phyloP scores from a whole-genome alignment of 164 flowering plant species.

The Umbilicus rupestris region DNA sequence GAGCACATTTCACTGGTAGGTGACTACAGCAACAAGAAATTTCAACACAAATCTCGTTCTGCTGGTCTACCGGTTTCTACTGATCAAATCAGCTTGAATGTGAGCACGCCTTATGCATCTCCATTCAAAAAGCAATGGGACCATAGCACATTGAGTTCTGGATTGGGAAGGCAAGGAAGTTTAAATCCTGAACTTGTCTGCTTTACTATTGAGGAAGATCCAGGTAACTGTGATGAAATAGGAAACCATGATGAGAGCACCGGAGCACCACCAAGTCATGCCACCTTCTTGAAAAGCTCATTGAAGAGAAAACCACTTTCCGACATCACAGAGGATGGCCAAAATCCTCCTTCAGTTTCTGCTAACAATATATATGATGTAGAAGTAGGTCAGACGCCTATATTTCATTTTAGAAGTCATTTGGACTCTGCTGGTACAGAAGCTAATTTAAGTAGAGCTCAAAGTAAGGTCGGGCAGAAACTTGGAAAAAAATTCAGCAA shows the following conservation, averaged over 20 bases:
- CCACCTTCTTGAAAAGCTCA: conserved; percentile 14
- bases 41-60: conserved; percentile 27
- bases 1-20: conserved; percentile 24
- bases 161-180: conserved; percentile 41
- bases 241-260: conserved; percentile 24
- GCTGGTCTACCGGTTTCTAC: conserved; percentile 27
- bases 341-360: conserved; percentile 23
- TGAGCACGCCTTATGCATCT: conserved; percentile 33
- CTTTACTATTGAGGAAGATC: conserved; percentile 61
- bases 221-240: conserved; percentile 47
- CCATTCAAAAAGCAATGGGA: conserved; percentile 51
- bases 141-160: conserved; percentile 30
- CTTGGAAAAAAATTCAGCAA: conserved; percentile 16
- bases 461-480: conserved; percentile 19
- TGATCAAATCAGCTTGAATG: conserved; percentile 20
- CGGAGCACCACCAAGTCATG: conserved; percentile 24
- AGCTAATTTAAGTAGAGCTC: conserved; percentile 19
- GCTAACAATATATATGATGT: conserved; percentile 20
- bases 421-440: conserved; percentile 33
- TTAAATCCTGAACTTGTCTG: conserved; percentile 57
- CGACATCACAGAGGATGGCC: conserved; percentile 25
- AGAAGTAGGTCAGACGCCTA: conserved; percentile 16
- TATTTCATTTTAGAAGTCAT: conserved; percentile 27
- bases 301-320: conserved; percentile 34
- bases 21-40: neutral